Evolutionary conservation across 148 eudicot genomes (phyloP), one percentile per base, ranked within the genome.

Genomic region (Rhododendron ferrugineum): DNA sequence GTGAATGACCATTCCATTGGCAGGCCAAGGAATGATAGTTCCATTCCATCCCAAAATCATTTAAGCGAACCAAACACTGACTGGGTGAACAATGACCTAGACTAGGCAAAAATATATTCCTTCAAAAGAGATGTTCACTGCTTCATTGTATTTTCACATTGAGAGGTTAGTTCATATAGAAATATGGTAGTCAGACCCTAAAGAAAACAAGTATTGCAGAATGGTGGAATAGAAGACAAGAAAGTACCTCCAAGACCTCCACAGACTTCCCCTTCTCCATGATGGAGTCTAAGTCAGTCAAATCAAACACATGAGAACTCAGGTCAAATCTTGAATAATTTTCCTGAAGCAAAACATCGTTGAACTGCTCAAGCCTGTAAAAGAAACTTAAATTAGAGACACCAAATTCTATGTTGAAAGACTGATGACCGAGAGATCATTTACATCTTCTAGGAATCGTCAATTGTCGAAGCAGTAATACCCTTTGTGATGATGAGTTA

Each of bases 291-390:
- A 97, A 84, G 87, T 89, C 93, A 85, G 87, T 83, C 56, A 81
- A 88, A 83, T 88, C 92, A 88, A 97, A 93, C 56, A 89, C 83
- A 79, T 98, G 96, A 86, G 91, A 89, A 76, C 37, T 87, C 72
- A 73, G 84, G 82, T 93, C 93, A 80, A n/a, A 68, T 84, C 89
- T 88, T 34, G 81, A 72, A 78, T 1, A 7, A 85, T 95, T 97
- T 86, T 97, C 99, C 85, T 97, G 98, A 83, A 90, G 87, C 88
- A 94, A 86, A 93, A 97, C 93, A 87, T 97, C 99, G 77, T 97
- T 97, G 86, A 97, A 97, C 89, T 97, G 99, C 94, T 97, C 99
- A 75, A 97, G 91, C 92, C 99, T 97, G 91, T 79, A 62, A 73
- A 70, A 34, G 23, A 83, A 85, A 50, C 16, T 78, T 79, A 50